Evolutionary conservation across 2,329 filamentous ascomycete genomes (phyloP).

Genomic region (Neophaeococcomyces aloes): DNA sequence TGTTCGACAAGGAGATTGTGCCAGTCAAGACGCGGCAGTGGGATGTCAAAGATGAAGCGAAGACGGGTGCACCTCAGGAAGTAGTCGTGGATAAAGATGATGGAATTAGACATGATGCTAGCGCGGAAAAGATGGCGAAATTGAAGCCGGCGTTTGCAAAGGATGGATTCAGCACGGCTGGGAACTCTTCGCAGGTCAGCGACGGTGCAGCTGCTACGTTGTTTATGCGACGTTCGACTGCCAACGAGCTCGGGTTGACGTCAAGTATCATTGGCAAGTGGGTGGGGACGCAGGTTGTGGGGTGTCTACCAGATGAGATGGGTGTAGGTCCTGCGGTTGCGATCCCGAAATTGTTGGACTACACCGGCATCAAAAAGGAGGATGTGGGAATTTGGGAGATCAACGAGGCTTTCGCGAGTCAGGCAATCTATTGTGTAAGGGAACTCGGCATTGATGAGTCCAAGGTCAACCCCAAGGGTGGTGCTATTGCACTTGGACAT

Average conservation of each 20-base stretch:
- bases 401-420: slow-evolving; percentile 66
- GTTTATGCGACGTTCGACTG: slow-evolving; percentile 74
- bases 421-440: slow-evolving; percentile 60
- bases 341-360: slow-evolving; percentile 68
- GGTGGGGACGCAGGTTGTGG: slow-evolving; percentile 62
- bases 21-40: slow-evolving; percentile 63
- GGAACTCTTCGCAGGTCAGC: slow-evolving; percentile 74
- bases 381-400: slow-evolving; percentile 86
- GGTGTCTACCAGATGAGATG: slow-evolving; percentile 86
- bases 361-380: slow-evolving; percentile 52
- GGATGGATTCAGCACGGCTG: slow-evolving; percentile 69
- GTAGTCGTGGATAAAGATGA: slow-evolving; percentile 70
- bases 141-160: slow-evolving; percentile 78
- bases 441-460: slow-evolving; percentile 49
- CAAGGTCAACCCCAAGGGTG: slow-evolving; percentile 82
- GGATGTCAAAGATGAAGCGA: slow-evolving; percentile 52
- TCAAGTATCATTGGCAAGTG: slow-evolving; percentile 70
- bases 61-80: slow-evolving; percentile 38
- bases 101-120: slow-evolving; percentile 62
- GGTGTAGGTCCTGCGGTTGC: slow-evolving; percentile 78
- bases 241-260: slow-evolving; percentile 59
- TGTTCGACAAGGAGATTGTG: slow-evolving; percentile 69
- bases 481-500: slow-evolving; percentile 88
- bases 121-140: slow-evolving; percentile 58
- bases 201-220: slow-evolving; percentile 79